These are phyloP conservation scores for Lepiota brunneoincarnata DNA, from an alignment of 768 basidiomycete species.

Conservation along the genomic window DNA sequence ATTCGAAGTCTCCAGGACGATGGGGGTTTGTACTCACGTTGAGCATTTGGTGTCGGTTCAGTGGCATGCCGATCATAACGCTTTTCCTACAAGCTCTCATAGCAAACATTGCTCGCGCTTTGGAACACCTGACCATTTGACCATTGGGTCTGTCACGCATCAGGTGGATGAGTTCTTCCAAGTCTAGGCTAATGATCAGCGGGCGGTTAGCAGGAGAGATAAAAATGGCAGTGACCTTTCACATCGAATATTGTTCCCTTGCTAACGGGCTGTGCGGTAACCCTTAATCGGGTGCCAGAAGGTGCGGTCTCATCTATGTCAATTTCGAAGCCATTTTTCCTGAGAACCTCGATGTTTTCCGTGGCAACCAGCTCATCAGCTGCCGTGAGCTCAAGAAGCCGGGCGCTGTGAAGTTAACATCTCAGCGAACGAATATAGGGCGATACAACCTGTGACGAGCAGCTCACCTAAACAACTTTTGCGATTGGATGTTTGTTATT, in stretches of 20 bases:
- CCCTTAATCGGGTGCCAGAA: slow-evolving; percentile 45
- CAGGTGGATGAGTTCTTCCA: slow-evolving; percentile 89
- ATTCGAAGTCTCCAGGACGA: background rate
- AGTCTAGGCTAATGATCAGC: slow-evolving; percentile 47
- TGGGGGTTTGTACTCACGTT: slow-evolving; percentile 39
- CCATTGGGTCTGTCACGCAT: slow-evolving; percentile 76
- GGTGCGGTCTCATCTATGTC: slow-evolving; percentile 44
- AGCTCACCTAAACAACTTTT: slow-evolving; percentile 75
- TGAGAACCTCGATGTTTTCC: slow-evolving; percentile 83
- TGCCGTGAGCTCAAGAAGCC: slow-evolving; percentile 77
- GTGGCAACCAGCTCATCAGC: slow-evolving; percentile 85
- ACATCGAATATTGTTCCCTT: slow-evolving; percentile 88
- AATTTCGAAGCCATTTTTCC: slow-evolving; percentile 89
- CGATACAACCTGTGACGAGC: background rate
- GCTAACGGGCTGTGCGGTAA: slow-evolving; percentile 86
- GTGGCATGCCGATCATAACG: slow-evolving; percentile 90
- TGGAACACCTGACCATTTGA: slow-evolving; percentile 88
- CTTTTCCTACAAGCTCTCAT: slow-evolving; percentile 95
- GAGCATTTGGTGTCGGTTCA: slow-evolving; percentile 78
- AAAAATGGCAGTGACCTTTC: slow-evolving; percentile 54
- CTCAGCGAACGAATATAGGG: background rate
- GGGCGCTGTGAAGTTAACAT: slow-evolving; percentile 55
- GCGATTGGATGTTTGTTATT: slow-evolving; percentile 87
- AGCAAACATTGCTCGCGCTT: slow-evolving; percentile 94
- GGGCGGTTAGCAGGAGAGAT: background rate